Conservation (phyloP, 352 stramenopile genomes). For the Globisporangium okanoganense region DNA sequence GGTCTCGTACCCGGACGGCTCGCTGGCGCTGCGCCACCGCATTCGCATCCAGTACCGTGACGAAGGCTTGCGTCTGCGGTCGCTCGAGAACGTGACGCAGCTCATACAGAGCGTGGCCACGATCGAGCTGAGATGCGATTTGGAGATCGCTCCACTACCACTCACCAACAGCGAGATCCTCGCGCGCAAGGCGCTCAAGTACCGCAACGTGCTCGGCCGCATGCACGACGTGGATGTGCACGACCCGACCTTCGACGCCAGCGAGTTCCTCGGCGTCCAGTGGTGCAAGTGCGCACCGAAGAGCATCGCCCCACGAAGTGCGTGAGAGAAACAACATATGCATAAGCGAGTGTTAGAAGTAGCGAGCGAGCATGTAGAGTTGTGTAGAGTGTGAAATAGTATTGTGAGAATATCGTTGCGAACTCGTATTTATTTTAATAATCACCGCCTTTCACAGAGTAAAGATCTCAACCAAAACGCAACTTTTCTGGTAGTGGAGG, state of each 20-base stretch:
- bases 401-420: too few relatives aligned
- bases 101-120: constrained; percentile 28
- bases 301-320: too few relatives aligned
- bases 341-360: too few relatives aligned
- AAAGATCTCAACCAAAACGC: too few relatives aligned
- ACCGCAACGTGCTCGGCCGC: constrained; percentile 12
- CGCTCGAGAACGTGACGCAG: constrained; percentile 24
- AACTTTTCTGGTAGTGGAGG: too few relatives aligned
- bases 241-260: constrained; percentile 10
- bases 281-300: constrained; percentile 13
- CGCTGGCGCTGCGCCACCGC: not conserved
- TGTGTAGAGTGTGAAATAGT: too few relatives aligned
- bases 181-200: constrained; percentile 16
- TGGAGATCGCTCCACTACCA: too few relatives aligned
- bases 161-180: constrained; percentile 10
- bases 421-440: too few relatives aligned
- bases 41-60: constrained; percentile 34
- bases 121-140: not conserved
- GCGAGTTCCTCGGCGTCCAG: constrained; percentile 9
- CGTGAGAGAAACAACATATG: too few relatives aligned
- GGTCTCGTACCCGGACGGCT: not conserved
- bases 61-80: constrained; percentile 35
- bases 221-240: constrained; percentile 6
- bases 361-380: too few relatives aligned
- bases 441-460: too few relatives aligned